Evolutionary conservation across 2,329 filamentous ascomycete genomes (phyloP), one percentile per base, ranked within the genome.

Genomic region (Alternaria burnsii): DNA sequence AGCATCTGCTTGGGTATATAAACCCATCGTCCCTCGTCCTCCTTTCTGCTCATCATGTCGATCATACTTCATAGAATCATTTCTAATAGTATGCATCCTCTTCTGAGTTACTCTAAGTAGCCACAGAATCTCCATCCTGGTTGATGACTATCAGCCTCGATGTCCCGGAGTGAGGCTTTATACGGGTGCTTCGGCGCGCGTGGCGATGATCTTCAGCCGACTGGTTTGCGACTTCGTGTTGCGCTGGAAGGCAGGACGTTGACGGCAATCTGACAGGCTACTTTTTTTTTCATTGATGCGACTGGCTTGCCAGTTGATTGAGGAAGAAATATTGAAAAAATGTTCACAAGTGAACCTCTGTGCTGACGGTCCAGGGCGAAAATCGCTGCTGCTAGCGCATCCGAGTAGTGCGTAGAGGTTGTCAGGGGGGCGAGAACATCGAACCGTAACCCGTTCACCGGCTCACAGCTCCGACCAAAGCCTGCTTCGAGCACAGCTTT

Each of bases 11-110:
- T 34, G 20, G 12, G 12, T 48, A 48, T 48, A 48, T 24, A 48
- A 48, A n/a, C 46, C 46, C 11, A 6, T 34, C 18, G 12, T 34
- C 46, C 46, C 32, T 34, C 46, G 46, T 48, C 46, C 46, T 34
- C 32, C 46, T 32, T 48, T 50, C 46, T 50, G 32, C 8, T 50
- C 46, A 26, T n/a, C 3, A 50, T 34, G 30, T 48, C 46, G 46
- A 50, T 50, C 46, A 50, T 50, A 71, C 67, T 71, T 70, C 68
- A 69, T 61, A 66, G 70, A 73, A 74, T 75, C 72, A 73, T 92
- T 96, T 97, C 91, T 97, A 50, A 94, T 93, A 97, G 93, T 94
- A 89, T 86, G 92, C 89, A 89, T 93, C 91, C 87, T 86, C 87
- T 89, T 92, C 91, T 95, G 90, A 92, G 89, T 90, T 94, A 88